These are phyloP conservation scores for Salisapilia sapeloensis DNA, from an alignment of 352 stramenopile genomes.

Conservation along the genomic window DNA sequence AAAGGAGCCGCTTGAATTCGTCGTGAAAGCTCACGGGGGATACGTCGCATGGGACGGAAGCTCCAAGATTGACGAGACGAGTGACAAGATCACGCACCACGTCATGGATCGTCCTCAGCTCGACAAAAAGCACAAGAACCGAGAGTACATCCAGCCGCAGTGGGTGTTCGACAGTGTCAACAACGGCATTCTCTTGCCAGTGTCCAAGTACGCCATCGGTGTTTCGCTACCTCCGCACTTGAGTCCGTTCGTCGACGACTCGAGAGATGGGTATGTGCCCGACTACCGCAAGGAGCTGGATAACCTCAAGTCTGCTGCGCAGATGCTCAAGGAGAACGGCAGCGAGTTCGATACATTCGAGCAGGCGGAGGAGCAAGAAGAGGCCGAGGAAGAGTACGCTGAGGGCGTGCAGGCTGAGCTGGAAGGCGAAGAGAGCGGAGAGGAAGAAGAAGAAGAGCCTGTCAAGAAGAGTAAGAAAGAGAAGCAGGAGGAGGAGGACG, in stretches of 20 bases:
- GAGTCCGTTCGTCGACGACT: constrained; percentile 95
- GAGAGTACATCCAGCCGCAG: constrained; percentile 98
- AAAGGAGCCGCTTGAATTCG: constrained; percentile 88
- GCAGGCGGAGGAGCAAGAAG: constrained; percentile 16
- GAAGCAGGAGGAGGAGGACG: constrained; percentile 63
- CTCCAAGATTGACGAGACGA: constrained; percentile 83
- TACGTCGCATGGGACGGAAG: constrained; percentile 92
- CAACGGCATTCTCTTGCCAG: constrained; percentile 88
- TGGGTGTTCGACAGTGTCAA: constrained; percentile 99
- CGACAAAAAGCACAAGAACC: constrained; percentile 73
- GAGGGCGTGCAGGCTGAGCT: constrained; percentile 68
- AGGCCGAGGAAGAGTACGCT: constrained; percentile 57
- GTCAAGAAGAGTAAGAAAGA: constrained; percentile 58
- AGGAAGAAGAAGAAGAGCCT: constrained; percentile 13
- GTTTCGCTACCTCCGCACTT: constrained; percentile 80
- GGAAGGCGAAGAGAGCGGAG: constrained; percentile 19
- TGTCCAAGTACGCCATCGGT: constrained; percentile 88
- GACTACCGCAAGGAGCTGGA: constrained; percentile 89
- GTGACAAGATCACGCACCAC: constrained; percentile 94
- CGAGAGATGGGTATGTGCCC: constrained; percentile 92
- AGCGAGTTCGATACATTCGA: constrained; percentile 8
- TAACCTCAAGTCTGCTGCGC: constrained; percentile 67
- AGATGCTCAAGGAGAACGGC: constrained; percentile 48
- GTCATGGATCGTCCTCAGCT: constrained; percentile 90
- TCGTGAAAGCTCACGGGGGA: constrained; percentile 89